A percentile compares a stretch with the other conserved stretches of the same genome.
Evolutionary conservation across 768 basidiomycete genomes (phyloP).

Genomic region (Lepiota venenata): DNA sequence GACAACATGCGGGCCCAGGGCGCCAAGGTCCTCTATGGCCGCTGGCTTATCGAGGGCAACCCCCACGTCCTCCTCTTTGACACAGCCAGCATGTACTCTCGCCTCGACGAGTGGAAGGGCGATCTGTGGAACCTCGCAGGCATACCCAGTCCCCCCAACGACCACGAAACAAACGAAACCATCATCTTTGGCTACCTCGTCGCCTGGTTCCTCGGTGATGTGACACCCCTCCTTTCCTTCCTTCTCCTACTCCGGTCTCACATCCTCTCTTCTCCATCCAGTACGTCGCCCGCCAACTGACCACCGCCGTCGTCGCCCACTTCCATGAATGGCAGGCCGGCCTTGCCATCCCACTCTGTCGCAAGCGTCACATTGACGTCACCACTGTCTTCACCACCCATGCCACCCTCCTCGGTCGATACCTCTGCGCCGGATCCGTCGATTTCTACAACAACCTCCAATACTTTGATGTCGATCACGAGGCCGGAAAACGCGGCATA

Average conservation of each 20-base stretch:
- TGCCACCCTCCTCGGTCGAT: constrained; percentile 96
- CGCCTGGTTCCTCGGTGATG: constrained; percentile 99
- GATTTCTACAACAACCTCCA: constrained; percentile 99
- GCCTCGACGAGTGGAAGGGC: constrained; percentile 97
- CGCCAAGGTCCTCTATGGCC: constrained; percentile 91
- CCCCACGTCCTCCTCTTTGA: constrained; percentile 96
- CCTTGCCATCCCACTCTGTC: constrained; percentile 89
- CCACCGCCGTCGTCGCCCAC: constrained; percentile 90
- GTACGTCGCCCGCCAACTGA: constrained; percentile 80
- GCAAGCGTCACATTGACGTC: constrained; percentile 96
- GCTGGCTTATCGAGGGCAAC: constrained; percentile 98
- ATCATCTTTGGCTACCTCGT: constrained; percentile 97
- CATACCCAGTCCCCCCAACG: constrained; percentile 94
- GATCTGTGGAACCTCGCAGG: constrained; percentile 99
- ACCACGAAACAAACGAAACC: constrained; percentile 97
- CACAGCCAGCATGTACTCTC: constrained; percentile 81
- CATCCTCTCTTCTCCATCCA: constrained; percentile 31
- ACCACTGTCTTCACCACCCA: constrained; percentile 99
- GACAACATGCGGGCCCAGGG: constrained; percentile 86
- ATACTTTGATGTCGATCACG: constrained; percentile 99
- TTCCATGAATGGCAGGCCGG: constrained; percentile 99
- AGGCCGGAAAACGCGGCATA: constrained; percentile 98
- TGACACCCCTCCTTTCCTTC: constrained; percentile 26
- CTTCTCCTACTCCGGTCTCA: constrained; percentile 4
- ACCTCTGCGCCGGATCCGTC: constrained; percentile 96